Conservation (phyloP, 23 red algal species). For the Gracilaria domingensis region DNA sequence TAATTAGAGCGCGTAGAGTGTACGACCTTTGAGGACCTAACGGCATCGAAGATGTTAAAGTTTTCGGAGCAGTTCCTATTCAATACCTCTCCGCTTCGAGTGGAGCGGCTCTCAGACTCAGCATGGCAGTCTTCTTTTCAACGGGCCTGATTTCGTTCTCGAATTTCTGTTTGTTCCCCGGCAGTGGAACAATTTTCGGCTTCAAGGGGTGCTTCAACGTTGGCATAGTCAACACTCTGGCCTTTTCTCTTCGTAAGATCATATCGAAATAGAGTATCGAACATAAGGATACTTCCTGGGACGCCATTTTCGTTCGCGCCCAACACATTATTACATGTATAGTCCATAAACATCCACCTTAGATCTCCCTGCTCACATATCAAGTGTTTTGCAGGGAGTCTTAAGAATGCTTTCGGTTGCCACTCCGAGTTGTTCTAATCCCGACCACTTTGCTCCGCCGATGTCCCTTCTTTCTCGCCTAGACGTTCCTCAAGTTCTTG, state of each 20-base stretch:
- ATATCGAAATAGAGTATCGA: conserved; percentile 44
- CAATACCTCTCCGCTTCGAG: neutral
- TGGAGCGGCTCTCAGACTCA: neutral
- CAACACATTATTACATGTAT: conserved; percentile 70
- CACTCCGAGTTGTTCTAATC: conserved; percentile 46
- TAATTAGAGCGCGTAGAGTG: conserved; percentile 74
- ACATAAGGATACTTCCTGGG: conserved; percentile 74
- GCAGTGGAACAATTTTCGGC: neutral
- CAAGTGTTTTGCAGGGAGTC: conserved; percentile 76
- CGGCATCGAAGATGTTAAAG: conserved; percentile 64
- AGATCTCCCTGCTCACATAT: conserved; percentile 65
- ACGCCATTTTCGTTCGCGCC: conserved; percentile 67
- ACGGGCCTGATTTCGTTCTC: conserved; percentile 49
- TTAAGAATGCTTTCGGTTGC: conserved; percentile 66
- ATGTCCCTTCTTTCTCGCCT: conserved; percentile 14
- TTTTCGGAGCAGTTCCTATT: conserved; percentile 42
- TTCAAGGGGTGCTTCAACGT: neutral
- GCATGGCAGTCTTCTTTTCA: neutral
- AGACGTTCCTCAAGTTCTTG: conserved; percentile 59
- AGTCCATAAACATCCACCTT: conserved; percentile 96
- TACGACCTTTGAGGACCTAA: conserved; percentile 65
- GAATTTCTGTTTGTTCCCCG: neutral
- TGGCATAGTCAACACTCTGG: neutral
- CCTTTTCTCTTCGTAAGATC: conserved; percentile 54
- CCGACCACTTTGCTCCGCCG: neutral